Evolutionary conservation across 2,329 filamentous ascomycete genomes (phyloP).

Genomic region (Metarhizium guizhouense): DNA sequence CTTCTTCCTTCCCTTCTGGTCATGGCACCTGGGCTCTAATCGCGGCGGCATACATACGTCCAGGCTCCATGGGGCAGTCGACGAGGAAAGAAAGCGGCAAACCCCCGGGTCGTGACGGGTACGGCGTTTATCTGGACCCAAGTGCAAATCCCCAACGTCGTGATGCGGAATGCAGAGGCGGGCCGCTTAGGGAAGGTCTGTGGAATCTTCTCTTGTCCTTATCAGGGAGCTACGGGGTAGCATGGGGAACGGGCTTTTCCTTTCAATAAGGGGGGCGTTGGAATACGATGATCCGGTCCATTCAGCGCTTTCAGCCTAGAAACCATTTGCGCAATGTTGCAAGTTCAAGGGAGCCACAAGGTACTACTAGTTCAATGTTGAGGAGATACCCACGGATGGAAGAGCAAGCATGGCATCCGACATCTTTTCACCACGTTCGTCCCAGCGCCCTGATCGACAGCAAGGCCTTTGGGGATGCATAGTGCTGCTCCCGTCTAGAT

Average conservation of each 20-base stretch:
- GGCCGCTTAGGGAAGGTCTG: slow-evolving; percentile 11
- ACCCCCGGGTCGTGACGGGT: not conserved
- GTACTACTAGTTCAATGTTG: no score
- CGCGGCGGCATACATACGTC: not conserved
- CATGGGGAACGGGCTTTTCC: not conserved
- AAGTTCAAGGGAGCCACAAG: no score
- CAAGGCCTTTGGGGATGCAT: no score
- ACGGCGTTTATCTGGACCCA: not conserved
- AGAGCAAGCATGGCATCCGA: no score
- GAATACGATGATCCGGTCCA: not conserved
- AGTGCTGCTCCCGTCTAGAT: no score
- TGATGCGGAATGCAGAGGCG: not conserved
- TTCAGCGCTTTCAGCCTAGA: not conserved
- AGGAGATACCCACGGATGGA: no score
- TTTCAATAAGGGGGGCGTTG: not conserved
- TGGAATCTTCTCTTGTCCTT: not conserved
- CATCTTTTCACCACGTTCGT: no score
- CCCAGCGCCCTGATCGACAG: no score
- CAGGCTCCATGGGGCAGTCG: not conserved
- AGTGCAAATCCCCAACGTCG: not conserved
- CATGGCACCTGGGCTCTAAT: slow-evolving; percentile 2
- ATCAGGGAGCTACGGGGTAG: not conserved
- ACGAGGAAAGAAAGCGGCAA: not conserved
- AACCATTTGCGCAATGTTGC: no score
- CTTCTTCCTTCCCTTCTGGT: slow-evolving; percentile 8